Conservation (phyloP, 805 yeast genomes). For the Metschnikowia proteae region DNA sequence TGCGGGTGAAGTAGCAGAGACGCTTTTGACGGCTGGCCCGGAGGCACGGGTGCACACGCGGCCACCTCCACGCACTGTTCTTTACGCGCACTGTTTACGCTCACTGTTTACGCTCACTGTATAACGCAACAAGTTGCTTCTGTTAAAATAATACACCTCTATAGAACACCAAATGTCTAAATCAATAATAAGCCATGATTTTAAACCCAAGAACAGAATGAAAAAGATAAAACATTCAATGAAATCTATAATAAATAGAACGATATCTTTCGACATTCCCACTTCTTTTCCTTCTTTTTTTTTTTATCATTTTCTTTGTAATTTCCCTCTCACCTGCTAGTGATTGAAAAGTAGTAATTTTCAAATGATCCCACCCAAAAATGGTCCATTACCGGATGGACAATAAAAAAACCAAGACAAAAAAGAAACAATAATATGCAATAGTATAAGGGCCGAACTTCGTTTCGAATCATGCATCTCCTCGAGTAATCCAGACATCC, state of each 20-base stretch:
- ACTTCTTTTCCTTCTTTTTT: conserved; percentile 14
- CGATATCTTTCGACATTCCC: conserved; percentile 16
- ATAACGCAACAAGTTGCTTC: conserved; percentile 17
- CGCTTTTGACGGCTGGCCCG: too few relatives aligned
- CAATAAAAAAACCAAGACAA: conserved; percentile 17
- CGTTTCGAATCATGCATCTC: conserved; percentile 14
- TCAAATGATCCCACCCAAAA: conserved; percentile 14
- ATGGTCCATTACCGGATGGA: conserved; percentile 17
- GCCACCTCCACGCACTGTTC: background rate
- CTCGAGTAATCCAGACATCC: conserved; percentile 15
- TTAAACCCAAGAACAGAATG: conserved; percentile 18
- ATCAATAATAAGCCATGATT: conserved; percentile 25
- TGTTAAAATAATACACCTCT: conserved; percentile 25
- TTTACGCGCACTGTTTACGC: background rate
- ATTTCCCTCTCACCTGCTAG: conserved; percentile 3
- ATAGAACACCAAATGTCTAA: conserved; percentile 41
- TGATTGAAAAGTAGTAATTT: conserved; percentile 10
- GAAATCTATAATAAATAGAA: conserved; percentile 16
- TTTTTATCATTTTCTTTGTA: conserved; percentile 12
- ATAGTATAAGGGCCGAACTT: conserved; percentile 15
- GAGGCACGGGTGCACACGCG: background rate
- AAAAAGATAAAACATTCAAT: conserved; percentile 18
- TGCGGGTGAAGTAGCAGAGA: background rate
- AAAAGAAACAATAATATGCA: conserved; percentile 17
- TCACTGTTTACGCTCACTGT: background rate